A percentile compares a stretch with the other conserved stretches of the same genome.
phyloP scores from a whole-genome alignment of 306 rosid species.

The Psophocarpus tetragonolobus region DNA sequence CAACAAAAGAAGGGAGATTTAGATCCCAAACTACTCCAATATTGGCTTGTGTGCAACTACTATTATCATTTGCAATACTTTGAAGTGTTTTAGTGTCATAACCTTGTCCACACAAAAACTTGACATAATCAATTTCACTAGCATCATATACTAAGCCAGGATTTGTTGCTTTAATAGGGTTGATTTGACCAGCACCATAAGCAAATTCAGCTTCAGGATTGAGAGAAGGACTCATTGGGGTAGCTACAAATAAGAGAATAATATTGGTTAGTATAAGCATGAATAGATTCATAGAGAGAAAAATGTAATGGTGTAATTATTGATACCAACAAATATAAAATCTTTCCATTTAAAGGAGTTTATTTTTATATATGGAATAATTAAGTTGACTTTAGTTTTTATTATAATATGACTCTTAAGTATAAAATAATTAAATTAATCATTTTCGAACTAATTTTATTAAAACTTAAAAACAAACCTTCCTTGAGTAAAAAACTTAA shows the following conservation, averaged over 20 bases:
- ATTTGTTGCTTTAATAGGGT: neutral
- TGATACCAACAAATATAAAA: neutral
- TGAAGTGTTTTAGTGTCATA: neutral
- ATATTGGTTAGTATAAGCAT: neutral
- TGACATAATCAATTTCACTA: neutral
- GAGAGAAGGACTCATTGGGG: neutral
- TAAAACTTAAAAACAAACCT: no score
- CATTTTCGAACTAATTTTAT: no score
- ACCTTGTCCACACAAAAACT: neutral
- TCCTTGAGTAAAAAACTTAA: no score
- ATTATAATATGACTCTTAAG: no score
- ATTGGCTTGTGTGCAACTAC: neutral
- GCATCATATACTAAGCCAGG: neutral
- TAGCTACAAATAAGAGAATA: neutral
- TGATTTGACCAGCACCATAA: neutral
- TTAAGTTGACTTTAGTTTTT: no score
- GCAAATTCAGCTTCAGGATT: neutral
- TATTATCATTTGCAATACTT: neutral
- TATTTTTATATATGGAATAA: no score
- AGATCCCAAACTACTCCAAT: neutral
- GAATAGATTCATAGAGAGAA: neutral
- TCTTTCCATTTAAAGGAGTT: neutral
- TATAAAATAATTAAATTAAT: no score
- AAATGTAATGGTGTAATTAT: neutral
- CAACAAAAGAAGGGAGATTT: neutral